These are phyloP conservation scores for Cladosporium sphaerospermum DNA, from an alignment of 2,329 filamentous ascomycete genomes.

Conservation along the genomic window DNA sequence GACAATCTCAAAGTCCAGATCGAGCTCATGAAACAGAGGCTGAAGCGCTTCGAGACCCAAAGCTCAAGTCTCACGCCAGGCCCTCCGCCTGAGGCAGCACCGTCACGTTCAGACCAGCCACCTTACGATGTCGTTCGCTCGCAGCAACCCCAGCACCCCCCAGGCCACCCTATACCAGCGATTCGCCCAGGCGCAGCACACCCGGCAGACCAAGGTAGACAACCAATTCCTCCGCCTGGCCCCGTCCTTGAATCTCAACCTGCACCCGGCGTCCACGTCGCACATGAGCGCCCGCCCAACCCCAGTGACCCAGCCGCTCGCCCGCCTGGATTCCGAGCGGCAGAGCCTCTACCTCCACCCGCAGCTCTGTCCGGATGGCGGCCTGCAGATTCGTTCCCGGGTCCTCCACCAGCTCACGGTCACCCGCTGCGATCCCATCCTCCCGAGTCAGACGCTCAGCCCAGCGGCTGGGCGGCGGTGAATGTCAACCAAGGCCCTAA, in stretches of 20 bases:
- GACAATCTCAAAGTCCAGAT: constrained; percentile 43
- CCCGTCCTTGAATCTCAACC: constrained; percentile 10
- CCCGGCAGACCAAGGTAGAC: constrained; percentile 5
- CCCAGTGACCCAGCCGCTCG: constrained; percentile 1
- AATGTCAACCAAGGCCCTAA: constrained; percentile 39
- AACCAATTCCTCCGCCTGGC: background rate
- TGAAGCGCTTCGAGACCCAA: constrained; percentile 30
- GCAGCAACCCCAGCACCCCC: constrained; percentile 3
- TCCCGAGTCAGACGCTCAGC: constrained; percentile 17
- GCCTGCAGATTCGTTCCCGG: constrained; percentile 21
- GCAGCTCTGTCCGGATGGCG: constrained; percentile 25
- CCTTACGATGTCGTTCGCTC: background rate
- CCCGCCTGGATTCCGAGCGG: background rate
- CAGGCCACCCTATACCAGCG: constrained; percentile 1
- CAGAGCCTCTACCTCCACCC: constrained; percentile 12
- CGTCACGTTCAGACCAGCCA: constrained; percentile 4
- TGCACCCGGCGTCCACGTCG: background rate
- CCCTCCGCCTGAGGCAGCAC: background rate
- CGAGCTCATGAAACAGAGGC: constrained; percentile 43
- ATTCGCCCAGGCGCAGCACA: constrained; percentile 2
- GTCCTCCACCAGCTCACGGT: constrained; percentile 16
- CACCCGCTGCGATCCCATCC: constrained; percentile 17
- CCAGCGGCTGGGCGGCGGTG: constrained; percentile 39
- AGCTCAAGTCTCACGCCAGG: background rate
- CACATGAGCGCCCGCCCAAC: constrained; percentile 4